Conservation (phyloP, 805 yeast genomes). For the Kuraishia hungarica region DNA sequence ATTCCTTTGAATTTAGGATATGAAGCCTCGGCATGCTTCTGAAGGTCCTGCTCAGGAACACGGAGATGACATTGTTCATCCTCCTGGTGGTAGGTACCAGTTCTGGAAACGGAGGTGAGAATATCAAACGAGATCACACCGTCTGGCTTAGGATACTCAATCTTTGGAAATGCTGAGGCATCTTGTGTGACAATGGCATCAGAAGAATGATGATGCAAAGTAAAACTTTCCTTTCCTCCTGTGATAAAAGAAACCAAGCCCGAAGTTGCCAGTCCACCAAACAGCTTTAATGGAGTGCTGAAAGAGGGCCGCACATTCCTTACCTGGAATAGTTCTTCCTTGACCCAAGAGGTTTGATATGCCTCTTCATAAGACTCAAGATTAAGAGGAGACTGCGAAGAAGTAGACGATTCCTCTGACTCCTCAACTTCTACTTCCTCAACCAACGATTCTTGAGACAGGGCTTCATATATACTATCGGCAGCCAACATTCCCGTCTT, state of each 20-base stretch:
- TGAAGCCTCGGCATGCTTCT: constrained; percentile 56
- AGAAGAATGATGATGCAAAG: constrained; percentile 57
- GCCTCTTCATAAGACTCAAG: constrained; percentile 54
- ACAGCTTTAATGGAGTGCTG: constrained; percentile 60
- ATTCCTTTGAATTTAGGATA: constrained; percentile 80
- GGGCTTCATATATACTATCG: constrained; percentile 55
- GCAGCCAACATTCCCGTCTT: constrained; percentile 95
- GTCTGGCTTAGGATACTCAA: constrained; percentile 93
- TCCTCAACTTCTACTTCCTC: constrained; percentile 32
- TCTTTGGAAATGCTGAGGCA: constrained; percentile 61
- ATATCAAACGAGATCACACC: constrained; percentile 88
- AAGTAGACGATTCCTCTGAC: constrained; percentile 31
- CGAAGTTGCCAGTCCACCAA: constrained; percentile 78
- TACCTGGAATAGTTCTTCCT: constrained; percentile 72
- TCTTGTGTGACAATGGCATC: constrained; percentile 67
- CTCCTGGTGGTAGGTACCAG: constrained; percentile 94
- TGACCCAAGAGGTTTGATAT: constrained; percentile 75
- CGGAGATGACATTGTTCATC: constrained; percentile 87
- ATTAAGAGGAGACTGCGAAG: constrained; percentile 31
- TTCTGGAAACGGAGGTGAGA: constrained; percentile 88
- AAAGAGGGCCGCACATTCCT: constrained; percentile 93
- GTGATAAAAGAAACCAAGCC: constrained; percentile 77
- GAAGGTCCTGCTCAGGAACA: constrained; percentile 51
- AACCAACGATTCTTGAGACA: constrained; percentile 30
- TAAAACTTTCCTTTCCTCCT: constrained; percentile 82